Base-by-base conservation (phyloP, 805 yeast genomes). In the Metschnikowia henanensis region DNA sequence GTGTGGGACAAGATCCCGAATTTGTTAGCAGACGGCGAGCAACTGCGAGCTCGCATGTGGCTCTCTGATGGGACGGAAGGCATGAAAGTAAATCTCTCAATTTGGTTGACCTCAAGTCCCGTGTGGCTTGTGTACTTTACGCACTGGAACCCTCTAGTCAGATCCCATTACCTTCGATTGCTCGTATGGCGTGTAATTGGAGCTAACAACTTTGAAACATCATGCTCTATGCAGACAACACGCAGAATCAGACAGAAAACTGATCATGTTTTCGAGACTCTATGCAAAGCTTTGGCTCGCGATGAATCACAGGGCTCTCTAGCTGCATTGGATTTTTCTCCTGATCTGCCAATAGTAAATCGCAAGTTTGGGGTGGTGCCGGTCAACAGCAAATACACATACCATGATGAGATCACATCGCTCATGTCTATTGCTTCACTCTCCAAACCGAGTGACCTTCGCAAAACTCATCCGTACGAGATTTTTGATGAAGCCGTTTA, bases 111-210 rank as follows among this genome's bases (percentile, higher is more conserved):
- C 6, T 70, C 77, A 3, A 58, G 66, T 4, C 52, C 57, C 1
- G 64, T 68, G 26, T 87, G 91, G 84, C 62, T 62, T 26, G 66
- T 70, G 37, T 77, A 76, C 47, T 80, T 88, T 55, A 76, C 82
- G 30, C 95, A 89, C 62, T 89, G 95, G 88, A 77, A 81, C 55
- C 90, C 95, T 3, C 61, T 87, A 15, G 81, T 87, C 19, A 69
- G 96, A 29, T 75, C 84, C 4, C 85, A 81, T 55, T 88, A 81
- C 59, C 70, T 77, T 37, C 69, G 90, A 31, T 68, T 88, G 18
- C 46, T 88, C 15, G 72, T 87, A 37, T 88, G 92, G 85, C 76
- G 87, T 49, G 61, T 83, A 33, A 61, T 66, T 58, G 68, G 83
- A 47, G 43, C 67, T 33, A 68, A 70, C 50, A 69, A 68, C 51